Evolutionary conservation across 805 yeast species (phyloP).

Genomic region (Brettanomyces nanus): DNA sequence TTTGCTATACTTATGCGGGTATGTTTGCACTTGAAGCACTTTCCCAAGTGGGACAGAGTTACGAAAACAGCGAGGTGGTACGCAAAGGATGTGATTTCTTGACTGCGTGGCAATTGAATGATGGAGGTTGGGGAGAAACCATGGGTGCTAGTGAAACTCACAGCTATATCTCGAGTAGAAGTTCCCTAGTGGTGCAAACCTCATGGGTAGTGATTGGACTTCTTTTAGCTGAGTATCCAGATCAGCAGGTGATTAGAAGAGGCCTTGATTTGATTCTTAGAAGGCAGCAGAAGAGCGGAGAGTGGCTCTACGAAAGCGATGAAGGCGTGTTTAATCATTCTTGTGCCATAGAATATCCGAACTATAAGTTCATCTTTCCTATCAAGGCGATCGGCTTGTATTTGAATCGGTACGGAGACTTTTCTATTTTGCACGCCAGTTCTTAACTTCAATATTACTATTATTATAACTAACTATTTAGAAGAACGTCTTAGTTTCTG

Average conservation of each 20-base stretch:
- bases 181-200: conserved; percentile 77
- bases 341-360: conserved; percentile 89
- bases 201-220: conserved; percentile 88
- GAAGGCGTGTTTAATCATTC: conserved; percentile 97
- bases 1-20: conserved; percentile 90
- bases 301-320: conserved; percentile 74
- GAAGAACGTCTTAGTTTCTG: conserved; percentile 54
- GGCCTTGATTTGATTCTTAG: conserved; percentile 59
- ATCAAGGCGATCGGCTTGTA: conserved; percentile 87
- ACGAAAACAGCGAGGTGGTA: conserved; percentile 54
- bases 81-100: conserved; percentile 79
- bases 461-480: too few relatives aligned
- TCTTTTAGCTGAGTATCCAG: conserved; percentile 73
- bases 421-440: too few relatives aligned
- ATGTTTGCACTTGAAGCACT: conserved; percentile 98
- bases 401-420: conserved; percentile 18
- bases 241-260: conserved; percentile 46
- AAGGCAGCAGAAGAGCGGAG: conserved; percentile 69
- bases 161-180: conserved; percentile 53
- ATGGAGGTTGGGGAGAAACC: conserved; percentile 98
- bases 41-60: conserved; percentile 55
- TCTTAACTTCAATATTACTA: neutral
- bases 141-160: conserved; percentile 84
- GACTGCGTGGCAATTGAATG: conserved; percentile 62
- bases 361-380: conserved; percentile 81